Percentiles rank a stretch among this genome's conserved stretches.
phyloP scores from a whole-genome alignment of 208 protist genomes.

The Porcisia hertigi region DNA sequence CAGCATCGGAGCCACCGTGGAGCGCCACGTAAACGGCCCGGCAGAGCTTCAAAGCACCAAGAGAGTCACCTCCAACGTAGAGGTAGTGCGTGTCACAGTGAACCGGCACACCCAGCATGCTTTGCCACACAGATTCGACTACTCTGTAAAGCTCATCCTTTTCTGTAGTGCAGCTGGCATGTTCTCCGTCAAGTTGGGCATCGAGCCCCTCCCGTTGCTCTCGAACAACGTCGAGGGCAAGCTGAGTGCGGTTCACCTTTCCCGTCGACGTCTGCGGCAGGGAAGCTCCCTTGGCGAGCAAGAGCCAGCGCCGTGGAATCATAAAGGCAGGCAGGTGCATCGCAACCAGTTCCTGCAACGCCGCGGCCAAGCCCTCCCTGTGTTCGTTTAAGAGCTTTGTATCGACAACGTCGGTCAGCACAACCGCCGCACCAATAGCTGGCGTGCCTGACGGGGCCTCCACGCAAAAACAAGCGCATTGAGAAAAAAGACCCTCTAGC shows the following conservation, averaged over 20 bases:
- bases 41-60: constrained; percentile 60
- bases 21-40: constrained; percentile 48
- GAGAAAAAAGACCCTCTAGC: constrained; percentile 15
- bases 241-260: constrained; percentile 40
- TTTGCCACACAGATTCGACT: constrained; percentile 33
- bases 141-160: constrained; percentile 17
- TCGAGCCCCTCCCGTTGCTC: neutral
- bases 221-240: constrained; percentile 1
- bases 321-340: constrained; percentile 41
- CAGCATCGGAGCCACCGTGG: constrained; percentile 31
- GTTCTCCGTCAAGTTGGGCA: neutral
- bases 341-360: constrained; percentile 33
- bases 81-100: constrained; percentile 50
- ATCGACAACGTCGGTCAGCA: constrained; percentile 13
- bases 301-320: constrained; percentile 37
- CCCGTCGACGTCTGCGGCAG: constrained; percentile 48
- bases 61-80: constrained; percentile 60
- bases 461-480: constrained; percentile 42
- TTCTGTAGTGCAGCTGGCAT: neutral
- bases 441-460: neutral
- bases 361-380: constrained; percentile 6
- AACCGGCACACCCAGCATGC: constrained; percentile 31
- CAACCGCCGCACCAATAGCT: constrained; percentile 26
- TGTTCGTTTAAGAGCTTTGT: constrained; percentile 3
- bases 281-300: constrained; percentile 14